phyloP scores from a whole-genome alignment of 768 basidiomycete species.

The Boletus tomentosulus region DNA sequence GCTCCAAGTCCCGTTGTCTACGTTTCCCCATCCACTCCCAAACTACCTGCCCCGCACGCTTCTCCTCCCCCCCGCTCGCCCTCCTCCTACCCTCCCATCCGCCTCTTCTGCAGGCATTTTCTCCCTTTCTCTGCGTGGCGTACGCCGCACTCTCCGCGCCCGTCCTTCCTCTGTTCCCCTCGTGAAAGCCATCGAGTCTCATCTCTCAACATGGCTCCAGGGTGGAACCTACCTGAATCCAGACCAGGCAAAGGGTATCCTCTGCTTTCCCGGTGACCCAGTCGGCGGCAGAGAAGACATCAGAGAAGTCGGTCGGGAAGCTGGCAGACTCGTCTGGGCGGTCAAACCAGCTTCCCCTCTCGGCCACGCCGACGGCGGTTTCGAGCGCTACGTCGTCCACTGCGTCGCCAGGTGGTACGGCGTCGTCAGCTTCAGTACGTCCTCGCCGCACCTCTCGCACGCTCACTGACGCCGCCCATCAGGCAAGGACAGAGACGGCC shows the following conservation, averaged over 20 bases:
- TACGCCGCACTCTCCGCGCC: slow-evolving; percentile 62
- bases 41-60: slow-evolving; percentile 60
- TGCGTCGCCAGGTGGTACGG: slow-evolving; percentile 79
- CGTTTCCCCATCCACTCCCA: slow-evolving; percentile 77
- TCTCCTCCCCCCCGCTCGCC: slow-evolving; percentile 43
- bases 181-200: slow-evolving; percentile 63
- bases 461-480: slow-evolving; percentile 15
- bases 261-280: slow-evolving; percentile 38
- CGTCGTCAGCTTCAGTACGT: slow-evolving; percentile 76
- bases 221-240: slow-evolving; percentile 57
- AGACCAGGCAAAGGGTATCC: slow-evolving; percentile 32
- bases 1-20: slow-evolving; percentile 42
- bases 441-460: background rate
- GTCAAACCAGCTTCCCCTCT: slow-evolving; percentile 27
- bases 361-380: slow-evolving; percentile 49
- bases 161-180: slow-evolving; percentile 49
- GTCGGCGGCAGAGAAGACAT: slow-evolving; percentile 53
- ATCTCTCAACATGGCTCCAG: slow-evolving; percentile 59
- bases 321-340: slow-evolving; percentile 69
- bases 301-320: slow-evolving; percentile 62
- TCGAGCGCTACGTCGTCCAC: slow-evolving; percentile 78
- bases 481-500: slow-evolving; percentile 44
- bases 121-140: slow-evolving; percentile 71
- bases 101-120: slow-evolving; percentile 73
- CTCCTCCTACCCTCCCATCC: slow-evolving; percentile 40